Conservation (phyloP, 495 filamentous ascomycete species). For the Daldinia bambusicola region DNA sequence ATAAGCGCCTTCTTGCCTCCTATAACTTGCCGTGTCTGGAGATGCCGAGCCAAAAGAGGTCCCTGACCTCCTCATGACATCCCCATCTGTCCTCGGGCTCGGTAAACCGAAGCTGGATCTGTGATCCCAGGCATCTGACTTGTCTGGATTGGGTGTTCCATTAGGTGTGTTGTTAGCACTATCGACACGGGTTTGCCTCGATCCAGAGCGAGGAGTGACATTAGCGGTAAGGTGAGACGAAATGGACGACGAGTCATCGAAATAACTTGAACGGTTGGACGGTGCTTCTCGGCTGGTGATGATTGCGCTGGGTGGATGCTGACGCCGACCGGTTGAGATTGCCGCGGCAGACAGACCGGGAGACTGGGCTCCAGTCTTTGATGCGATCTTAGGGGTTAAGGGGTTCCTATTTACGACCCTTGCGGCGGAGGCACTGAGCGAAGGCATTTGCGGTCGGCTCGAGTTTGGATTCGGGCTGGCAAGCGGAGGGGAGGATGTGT, state of each 20-base stretch:
- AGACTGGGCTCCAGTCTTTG: slow-evolving; percentile 44
- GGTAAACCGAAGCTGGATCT: slow-evolving; percentile 51
- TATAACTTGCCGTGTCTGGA: slow-evolving; percentile 24
- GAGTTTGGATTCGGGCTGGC: slow-evolving; percentile 38
- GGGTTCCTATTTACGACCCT: slow-evolving; percentile 54
- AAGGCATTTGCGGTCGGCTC: slow-evolving; percentile 53
- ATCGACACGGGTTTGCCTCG: slow-evolving; percentile 73
- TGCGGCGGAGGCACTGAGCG: slow-evolving; percentile 51
- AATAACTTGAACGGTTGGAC: slow-evolving; percentile 20
- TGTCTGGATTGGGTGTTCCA: slow-evolving; percentile 61
- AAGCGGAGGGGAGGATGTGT: slow-evolving; percentile 39
- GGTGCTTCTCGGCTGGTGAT: slow-evolving; percentile 24
- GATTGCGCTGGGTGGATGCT: slow-evolving; percentile 40
- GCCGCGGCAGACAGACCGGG: slow-evolving; percentile 50
- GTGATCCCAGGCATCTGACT: slow-evolving; percentile 54
- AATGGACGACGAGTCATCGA: slow-evolving; percentile 61
- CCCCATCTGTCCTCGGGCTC: slow-evolving; percentile 45
- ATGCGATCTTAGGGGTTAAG: slow-evolving; percentile 60
- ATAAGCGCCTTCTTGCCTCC: slow-evolving; percentile 32
- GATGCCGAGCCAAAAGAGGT: slow-evolving; percentile 53
- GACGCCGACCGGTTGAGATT: slow-evolving; percentile 46
- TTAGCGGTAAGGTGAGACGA: slow-evolving; percentile 69
- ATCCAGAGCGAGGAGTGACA: slow-evolving; percentile 76
- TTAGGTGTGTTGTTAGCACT: slow-evolving; percentile 69
- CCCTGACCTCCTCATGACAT: slow-evolving; percentile 28